These are phyloP conservation scores for Globisporangium okanoganense DNA, from an alignment of 352 stramenopile genomes.

Conservation along the genomic window DNA sequence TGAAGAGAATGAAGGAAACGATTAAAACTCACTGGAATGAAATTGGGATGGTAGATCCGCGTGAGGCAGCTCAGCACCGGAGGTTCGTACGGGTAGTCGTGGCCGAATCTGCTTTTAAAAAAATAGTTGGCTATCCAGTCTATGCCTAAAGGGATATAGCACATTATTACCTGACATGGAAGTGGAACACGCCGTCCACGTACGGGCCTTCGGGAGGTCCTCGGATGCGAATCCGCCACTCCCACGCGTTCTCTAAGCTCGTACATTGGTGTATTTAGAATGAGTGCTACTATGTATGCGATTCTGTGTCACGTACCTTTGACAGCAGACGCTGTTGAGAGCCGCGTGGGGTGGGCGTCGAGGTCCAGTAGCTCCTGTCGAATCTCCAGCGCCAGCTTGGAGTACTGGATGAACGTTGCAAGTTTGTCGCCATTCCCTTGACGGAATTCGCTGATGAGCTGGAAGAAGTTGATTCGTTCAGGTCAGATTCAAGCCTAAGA, in stretches of 20 bases:
- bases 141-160: not conserved
- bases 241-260: not conserved
- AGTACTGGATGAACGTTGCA: constrained; percentile 57
- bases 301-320: not conserved
- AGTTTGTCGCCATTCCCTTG: constrained; percentile 58
- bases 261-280: not conserved
- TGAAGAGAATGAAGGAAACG: not conserved
- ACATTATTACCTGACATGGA: not conserved
- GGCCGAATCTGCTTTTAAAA: not conserved
- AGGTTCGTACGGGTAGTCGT: not conserved
- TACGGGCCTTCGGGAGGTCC: not conserved
- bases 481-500: not conserved
- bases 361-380: not conserved
- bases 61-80: not conserved
- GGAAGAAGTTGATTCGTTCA: not conserved
- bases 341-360: not conserved
- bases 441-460: constrained; percentile 67
- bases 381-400: constrained; percentile 39
- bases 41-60: not conserved
- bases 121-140: not conserved
- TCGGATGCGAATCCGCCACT: not conserved
- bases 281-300: too few relatives aligned
- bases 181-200: not conserved
- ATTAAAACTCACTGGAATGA: not conserved
- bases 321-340: not conserved